Evolutionary conservation across 192 early-diverging fungal genomes (phyloP).

Genomic region (Coemansia reversa): DNA sequence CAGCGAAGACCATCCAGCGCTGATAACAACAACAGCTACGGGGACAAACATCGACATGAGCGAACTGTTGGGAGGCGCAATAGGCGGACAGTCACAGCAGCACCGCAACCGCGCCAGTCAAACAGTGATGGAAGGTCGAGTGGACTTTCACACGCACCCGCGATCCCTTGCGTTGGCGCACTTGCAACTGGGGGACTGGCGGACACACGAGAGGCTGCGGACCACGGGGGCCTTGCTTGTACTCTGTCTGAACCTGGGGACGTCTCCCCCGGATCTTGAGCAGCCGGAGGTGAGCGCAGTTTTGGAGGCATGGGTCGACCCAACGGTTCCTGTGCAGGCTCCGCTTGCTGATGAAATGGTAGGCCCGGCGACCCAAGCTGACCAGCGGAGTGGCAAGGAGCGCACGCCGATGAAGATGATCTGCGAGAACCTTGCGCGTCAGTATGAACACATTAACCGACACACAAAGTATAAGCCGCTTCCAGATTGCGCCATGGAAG

Average conservation of each 20-base stretch:
- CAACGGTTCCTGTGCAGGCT: conserved; percentile 59
- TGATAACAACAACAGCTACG: conserved; percentile 39
- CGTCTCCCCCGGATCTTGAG: conserved; percentile 89
- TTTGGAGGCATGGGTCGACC: conserved; percentile 95
- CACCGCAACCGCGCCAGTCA: conserved; percentile 24
- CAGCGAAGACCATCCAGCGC: conserved; percentile 18
- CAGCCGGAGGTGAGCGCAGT: conserved; percentile 86
- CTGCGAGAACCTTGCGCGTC: conserved; percentile 83
- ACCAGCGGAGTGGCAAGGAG: conserved; percentile 54
- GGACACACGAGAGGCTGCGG: conserved; percentile 68
- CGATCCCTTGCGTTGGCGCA: conserved; percentile 42
- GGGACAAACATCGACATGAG: conserved; percentile 38
- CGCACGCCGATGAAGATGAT: conserved; percentile 56
- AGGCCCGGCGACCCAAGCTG: conserved; percentile 42
- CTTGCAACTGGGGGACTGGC: conserved; percentile 62
- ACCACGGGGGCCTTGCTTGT: conserved; percentile 85
- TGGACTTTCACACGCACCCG: conserved; percentile 53
- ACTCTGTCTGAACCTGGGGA: conserved; percentile 94
- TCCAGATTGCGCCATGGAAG: conserved; percentile 90
- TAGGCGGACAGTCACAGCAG: conserved; percentile 1
- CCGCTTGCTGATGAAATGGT: conserved; percentile 55
- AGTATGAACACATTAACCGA: conserved; percentile 90
- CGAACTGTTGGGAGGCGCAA: conserved; percentile 30
- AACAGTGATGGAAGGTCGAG: conserved; percentile 35
- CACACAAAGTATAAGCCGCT: conserved; percentile 79